Evolutionary conservation across 192 early-diverging fungal genomes (phyloP).

Genomic region (Physocladia obscura): DNA sequence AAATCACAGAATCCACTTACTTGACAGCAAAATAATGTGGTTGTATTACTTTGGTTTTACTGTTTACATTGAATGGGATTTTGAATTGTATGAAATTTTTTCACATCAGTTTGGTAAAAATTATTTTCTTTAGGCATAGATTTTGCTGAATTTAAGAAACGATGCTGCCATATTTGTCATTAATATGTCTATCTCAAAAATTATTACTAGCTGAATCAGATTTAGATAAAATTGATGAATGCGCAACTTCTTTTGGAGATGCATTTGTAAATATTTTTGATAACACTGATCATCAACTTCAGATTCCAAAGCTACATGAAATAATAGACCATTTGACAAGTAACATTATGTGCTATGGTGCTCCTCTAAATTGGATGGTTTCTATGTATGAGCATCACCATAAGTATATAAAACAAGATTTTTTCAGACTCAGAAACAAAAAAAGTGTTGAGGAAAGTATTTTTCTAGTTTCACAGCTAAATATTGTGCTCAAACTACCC

Average conservation of each 20-base stretch:
- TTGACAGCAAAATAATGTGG: not conserved
- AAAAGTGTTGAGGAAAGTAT: no score
- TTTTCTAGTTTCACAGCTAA: no score
- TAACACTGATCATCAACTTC: not conserved
- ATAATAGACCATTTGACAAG: not conserved
- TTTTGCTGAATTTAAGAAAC: no score
- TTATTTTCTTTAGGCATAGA: no score
- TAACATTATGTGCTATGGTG: not conserved
- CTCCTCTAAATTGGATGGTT: not conserved
- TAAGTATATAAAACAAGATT: not conserved
- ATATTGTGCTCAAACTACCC: no score
- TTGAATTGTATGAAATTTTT: not conserved
- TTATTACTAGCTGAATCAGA: not conserved
- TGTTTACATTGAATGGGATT: not conserved
- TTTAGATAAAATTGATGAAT: not conserved
- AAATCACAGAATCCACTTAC: not conserved
- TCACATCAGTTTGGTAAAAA: no score
- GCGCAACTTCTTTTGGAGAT: not conserved
- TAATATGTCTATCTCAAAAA: no score
- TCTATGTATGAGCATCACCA: not conserved
- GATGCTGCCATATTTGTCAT: no score
- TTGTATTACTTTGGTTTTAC: not conserved
- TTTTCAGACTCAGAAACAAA: no score
- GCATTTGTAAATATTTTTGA: not conserved
- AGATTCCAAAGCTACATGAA: constrained; percentile 1